These are phyloP conservation scores for Mucor indicus DNA, from an alignment of 371 early-diverging fungal species.

Conservation along the genomic window DNA sequence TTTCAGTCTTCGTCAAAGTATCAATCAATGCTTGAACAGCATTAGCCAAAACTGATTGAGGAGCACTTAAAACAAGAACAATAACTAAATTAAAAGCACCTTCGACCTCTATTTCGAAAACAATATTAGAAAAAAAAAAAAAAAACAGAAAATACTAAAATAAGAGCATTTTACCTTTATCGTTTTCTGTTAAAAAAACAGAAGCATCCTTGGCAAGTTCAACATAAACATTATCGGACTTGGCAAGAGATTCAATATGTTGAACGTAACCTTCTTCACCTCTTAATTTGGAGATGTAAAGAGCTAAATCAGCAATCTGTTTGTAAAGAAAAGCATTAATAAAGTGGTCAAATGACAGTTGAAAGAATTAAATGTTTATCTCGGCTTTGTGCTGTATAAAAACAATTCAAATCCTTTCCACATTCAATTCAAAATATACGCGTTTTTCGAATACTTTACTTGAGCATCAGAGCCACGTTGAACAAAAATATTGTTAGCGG, in stretches of 20 bases:
- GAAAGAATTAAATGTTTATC: no score
- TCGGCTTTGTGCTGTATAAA: neutral
- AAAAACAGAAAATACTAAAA: no score
- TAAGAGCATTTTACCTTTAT: constrained; percentile 47
- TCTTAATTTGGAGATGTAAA: constrained; percentile 57
- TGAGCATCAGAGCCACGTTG: constrained; percentile 21
- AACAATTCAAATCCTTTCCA: neutral
- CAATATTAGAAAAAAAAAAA: no score
- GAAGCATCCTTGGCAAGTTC: constrained; percentile 60
- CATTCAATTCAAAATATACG: neutral
- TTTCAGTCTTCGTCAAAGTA: constrained; percentile 50
- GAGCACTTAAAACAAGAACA: constrained; percentile 48
- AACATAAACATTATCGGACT: constrained; percentile 59
- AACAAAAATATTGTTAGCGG: constrained; percentile 24
- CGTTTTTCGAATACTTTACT: constrained; percentile 13
- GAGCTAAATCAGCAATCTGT: constrained; percentile 56
- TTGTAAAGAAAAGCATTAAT: no score
- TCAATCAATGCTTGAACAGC: constrained; percentile 53
- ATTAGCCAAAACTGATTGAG: constrained; percentile 27
- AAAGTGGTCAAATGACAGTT: no score
- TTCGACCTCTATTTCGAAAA: constrained; percentile 68
- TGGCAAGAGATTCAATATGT: constrained; percentile 49
- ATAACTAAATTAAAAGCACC: constrained; percentile 70
- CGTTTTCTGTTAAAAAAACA: constrained; percentile 56
- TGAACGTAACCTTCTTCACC: constrained; percentile 53